These are phyloP conservation scores for Colletotrichum zoysiae DNA, from an alignment of 2,329 filamentous ascomycete species.

Conservation along the genomic window DNA sequence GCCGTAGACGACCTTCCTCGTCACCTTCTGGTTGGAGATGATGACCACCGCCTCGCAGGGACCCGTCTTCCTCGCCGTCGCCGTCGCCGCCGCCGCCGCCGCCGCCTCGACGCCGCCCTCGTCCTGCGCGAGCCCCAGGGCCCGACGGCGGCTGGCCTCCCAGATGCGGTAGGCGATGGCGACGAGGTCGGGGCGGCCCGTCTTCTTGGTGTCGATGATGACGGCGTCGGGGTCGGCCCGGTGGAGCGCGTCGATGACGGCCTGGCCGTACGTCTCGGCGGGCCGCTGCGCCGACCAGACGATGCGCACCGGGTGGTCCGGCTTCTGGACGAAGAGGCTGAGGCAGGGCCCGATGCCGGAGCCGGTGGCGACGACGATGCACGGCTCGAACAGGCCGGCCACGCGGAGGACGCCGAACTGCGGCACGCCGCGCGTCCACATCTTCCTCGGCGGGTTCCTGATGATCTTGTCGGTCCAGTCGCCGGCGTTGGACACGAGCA, in stretches of 20 bases:
- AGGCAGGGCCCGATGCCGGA: constrained; percentile 80
- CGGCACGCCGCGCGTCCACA: constrained; percentile 78
- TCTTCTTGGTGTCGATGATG: constrained; percentile 73
- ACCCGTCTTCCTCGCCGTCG: constrained; percentile 49
- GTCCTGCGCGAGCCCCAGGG: constrained; percentile 21
- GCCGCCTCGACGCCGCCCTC: not conserved
- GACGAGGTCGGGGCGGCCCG: constrained; percentile 70
- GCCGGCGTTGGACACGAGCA: constrained; percentile 79
- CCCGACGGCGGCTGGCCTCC: constrained; percentile 43
- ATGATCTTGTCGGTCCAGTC: constrained; percentile 80
- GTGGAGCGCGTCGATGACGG: constrained; percentile 67
- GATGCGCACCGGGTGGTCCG: constrained; percentile 65
- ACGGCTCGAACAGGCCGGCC: constrained; percentile 72
- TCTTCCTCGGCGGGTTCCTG: constrained; percentile 66
- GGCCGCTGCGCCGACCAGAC: constrained; percentile 78
- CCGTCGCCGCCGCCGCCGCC: not conserved
- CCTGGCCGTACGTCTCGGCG: constrained; percentile 70
- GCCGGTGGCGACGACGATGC: constrained; percentile 78
- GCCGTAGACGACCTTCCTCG: constrained; percentile 75
- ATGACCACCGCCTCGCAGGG: constrained; percentile 78
- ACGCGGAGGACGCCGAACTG: constrained; percentile 76
- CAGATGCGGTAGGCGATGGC: constrained; percentile 45
- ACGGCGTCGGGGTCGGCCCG: constrained; percentile 71
- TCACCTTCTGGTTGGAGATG: constrained; percentile 77
- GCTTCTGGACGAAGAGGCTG: constrained; percentile 61